A percentile compares a stretch with the other conserved stretches of the same genome.
phyloP scores from a whole-genome alignment of 2,329 filamentous ascomycete species.

The Cytospora chrysosperma region DNA sequence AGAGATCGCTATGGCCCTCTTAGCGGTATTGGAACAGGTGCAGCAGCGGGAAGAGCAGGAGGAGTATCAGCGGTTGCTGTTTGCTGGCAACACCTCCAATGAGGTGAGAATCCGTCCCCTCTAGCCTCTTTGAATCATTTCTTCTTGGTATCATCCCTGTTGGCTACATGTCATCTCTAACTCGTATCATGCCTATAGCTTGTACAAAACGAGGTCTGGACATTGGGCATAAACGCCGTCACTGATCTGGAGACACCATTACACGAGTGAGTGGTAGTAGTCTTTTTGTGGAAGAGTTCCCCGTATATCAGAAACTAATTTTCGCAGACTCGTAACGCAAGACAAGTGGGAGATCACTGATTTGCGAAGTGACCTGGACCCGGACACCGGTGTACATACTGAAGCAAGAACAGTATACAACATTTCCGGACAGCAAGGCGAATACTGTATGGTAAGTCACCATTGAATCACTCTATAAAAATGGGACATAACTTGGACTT shows the following conservation, averaged over 20 bases:
- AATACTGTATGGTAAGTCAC: conserved; percentile 14
- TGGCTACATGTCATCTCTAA: not conserved
- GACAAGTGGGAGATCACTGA: conserved; percentile 16
- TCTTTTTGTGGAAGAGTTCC: not conserved
- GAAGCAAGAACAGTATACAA: conserved; percentile 10
- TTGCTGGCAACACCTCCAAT: conserved; percentile 4
- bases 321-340: conserved; percentile 10
- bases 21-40: not conserved
- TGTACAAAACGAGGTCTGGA: conserved; percentile 9
- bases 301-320: not conserved
- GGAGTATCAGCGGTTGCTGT: conserved; percentile 21
- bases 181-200: not conserved
- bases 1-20: not conserved
- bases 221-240: conserved; percentile 1
- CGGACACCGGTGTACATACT: too few relatives aligned
- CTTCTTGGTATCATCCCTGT: not conserved
- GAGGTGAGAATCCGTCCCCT: conserved; percentile 6
- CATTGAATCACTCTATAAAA: accelerated
- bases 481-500: too few relatives aligned
- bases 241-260: conserved; percentile 14
- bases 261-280: conserved; percentile 11
- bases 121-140: too few relatives aligned
- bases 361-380: not conserved
- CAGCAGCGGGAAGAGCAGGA: not conserved
- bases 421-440: conserved; percentile 14